Conservation (phyloP, 208 protist genomes). For the Acanthamoeba polyphaga region DNA sequence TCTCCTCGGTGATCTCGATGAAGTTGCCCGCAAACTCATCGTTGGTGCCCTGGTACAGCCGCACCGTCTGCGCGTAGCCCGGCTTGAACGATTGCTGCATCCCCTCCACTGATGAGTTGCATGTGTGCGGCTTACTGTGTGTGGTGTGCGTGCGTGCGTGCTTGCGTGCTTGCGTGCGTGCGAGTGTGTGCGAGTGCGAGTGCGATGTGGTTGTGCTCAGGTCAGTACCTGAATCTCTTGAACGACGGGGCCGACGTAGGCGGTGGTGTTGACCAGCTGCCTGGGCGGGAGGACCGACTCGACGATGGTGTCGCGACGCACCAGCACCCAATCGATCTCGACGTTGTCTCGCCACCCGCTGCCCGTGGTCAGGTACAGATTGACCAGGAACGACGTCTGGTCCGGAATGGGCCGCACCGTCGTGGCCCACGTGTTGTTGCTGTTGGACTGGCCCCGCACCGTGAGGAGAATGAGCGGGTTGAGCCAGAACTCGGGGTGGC, state of each 20-base stretch:
- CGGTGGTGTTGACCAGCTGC: neutral
- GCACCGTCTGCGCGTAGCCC: constrained; percentile 1
- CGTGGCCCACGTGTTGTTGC: constrained; percentile 20
- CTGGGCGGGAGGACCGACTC: neutral
- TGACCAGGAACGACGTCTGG: neutral
- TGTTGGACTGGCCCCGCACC: neutral
- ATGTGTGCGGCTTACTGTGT: no score
- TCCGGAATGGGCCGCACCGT: neutral
- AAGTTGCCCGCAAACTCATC: neutral
- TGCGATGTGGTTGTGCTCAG: no score
- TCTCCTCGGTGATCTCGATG: neutral
- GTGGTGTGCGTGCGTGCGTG: no score
- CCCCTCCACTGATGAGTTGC: no score
- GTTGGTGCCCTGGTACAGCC: neutral
- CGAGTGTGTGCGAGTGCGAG: neutral
- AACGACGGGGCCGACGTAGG: neutral
- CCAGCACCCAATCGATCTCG: neutral
- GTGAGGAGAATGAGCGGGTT: neutral
- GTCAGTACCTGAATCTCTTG: neutral
- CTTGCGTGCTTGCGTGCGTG: neutral
- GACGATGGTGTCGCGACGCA: neutral
- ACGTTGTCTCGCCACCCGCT: neutral
- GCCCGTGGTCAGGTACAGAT: neutral
- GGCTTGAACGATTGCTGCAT: neutral
- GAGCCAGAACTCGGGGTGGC: constrained; percentile 5